Evolutionary conservation across 805 yeast species (phyloP), one percentile per base, ranked within the genome.

Genomic region (Wickerhamiella brachini): DNA sequence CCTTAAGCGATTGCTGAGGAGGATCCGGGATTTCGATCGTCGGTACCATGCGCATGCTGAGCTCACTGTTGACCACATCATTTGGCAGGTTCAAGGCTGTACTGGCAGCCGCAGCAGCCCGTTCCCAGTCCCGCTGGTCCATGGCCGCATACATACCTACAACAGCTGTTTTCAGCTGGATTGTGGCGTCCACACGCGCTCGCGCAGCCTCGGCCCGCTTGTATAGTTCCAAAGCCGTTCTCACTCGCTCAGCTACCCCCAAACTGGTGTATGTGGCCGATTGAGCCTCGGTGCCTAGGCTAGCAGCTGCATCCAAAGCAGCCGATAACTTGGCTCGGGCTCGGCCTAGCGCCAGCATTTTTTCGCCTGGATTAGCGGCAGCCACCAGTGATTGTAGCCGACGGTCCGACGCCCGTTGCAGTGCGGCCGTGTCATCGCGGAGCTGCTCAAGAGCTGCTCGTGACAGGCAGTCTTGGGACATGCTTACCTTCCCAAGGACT

Each of bases 1-100:
- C 69, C 1, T 68, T 62, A 1, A 93, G 59, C 0, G 84, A 67
- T 1, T 67, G 72, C 9, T 64, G 61, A 0, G 98, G 97, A 49
- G 76, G 68, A 48, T 86, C 95, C 0, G 96, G 95, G 15, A 88
- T 73, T 51, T 86, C 94, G 10, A 83, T 71, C 0, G 95, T 80
- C 0, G 98, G 98, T 17, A 90, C 90, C 59, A 84, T 85, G 45
- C 74, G 79, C 48, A 80, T 75, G 1, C 95, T 90, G 65, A 83
- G 88, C 50, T 76, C 71, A 18, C 95, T 89, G 15, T 66, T 69
- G 15, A 83, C 62, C 5, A 75, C 58, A 1, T 71, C 73, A 1
- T 65, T 57, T 0, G 94, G 85, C 39, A 90, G 67, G 6, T 62
- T 51, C 46, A 75, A 68, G 3, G 83, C 78, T 24, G 68, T 69